Conservation (phyloP, 1,139 yeast species). For the Hansenula lynferdii region DNA sequence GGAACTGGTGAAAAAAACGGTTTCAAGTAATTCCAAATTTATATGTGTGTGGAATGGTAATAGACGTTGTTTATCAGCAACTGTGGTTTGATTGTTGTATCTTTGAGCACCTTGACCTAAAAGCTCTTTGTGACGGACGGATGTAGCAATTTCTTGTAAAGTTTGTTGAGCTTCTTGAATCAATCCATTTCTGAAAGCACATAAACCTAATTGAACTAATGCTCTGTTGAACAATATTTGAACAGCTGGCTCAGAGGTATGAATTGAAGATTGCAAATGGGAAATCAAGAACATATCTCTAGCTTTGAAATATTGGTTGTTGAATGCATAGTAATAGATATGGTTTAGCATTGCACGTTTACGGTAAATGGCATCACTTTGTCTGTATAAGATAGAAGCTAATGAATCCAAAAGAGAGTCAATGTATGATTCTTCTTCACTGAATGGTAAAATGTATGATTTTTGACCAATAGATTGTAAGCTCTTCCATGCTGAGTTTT, state of each 20-base stretch:
- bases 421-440: constrained; percentile 33
- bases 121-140: constrained; percentile 84
- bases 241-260: constrained; percentile 75
- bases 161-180: constrained; percentile 85
- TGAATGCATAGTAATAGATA: constrained; percentile 88
- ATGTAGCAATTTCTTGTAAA: constrained; percentile 83
- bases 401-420: constrained; percentile 60
- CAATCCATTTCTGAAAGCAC: constrained; percentile 91
- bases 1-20: constrained; percentile 88
- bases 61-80: constrained; percentile 59
- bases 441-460: constrained; percentile 24
- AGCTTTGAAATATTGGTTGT: constrained; percentile 77
- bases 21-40: constrained; percentile 90
- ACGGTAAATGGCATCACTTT: constrained; percentile 63
- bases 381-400: constrained; percentile 60
- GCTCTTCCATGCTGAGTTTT: constrained; percentile 64
- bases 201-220: constrained; percentile 89
- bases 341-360: constrained; percentile 83
- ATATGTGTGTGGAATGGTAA: constrained; percentile 99
- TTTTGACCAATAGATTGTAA: constrained; percentile 26
- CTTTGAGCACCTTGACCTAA: constrained; percentile 90
- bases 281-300: constrained; percentile 85
- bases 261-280: constrained; percentile 77
- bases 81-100: constrained; percentile 49
- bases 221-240: constrained; percentile 96